Percentiles rank a stretch among this genome's conserved stretches.
Conservation (phyloP, 306 rosid species). For the Casuarina glauca region DNA sequence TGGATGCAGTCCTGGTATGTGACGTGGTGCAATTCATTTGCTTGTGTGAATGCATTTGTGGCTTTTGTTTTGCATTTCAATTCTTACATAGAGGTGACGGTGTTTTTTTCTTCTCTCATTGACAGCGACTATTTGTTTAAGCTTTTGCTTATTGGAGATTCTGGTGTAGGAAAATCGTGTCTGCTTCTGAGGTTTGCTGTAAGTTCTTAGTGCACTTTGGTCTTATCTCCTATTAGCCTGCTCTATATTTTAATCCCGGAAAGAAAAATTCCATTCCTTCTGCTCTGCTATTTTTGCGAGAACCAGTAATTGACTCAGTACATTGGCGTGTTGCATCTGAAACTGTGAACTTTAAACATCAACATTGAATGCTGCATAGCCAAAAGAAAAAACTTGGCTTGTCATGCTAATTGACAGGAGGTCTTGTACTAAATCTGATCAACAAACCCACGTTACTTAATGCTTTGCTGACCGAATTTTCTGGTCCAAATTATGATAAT, state of each 20-base stretch:
- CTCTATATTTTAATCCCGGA: not conserved
- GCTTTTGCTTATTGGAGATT: constrained; percentile 96
- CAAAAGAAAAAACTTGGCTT: not conserved
- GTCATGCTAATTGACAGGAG: not conserved
- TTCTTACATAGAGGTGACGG: not conserved
- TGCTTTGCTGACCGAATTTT: not conserved
- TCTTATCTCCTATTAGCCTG: not conserved
- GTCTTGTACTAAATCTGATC: not conserved
- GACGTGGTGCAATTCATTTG: not conserved
- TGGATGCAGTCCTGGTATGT: not conserved
- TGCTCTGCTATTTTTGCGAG: not conserved
- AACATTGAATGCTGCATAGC: not conserved
- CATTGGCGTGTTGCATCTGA: not conserved
- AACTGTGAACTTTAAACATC: not conserved
- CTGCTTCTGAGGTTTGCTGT: constrained; percentile 99
- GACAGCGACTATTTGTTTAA: constrained; percentile 94
- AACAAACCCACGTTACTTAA: not conserved
- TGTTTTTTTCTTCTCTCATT: constrained; percentile 16
- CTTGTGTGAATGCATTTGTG: not conserved
- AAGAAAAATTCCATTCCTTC: not conserved
- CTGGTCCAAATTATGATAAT: not conserved
- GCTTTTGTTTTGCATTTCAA: not conserved
- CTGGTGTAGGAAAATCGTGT: constrained; percentile 99
- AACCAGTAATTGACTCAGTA: not conserved
- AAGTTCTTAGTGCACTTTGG: constrained; percentile 40